Base-by-base conservation (phyloP, 306 rosid species). In the Quercus aquifolioides region DNA sequence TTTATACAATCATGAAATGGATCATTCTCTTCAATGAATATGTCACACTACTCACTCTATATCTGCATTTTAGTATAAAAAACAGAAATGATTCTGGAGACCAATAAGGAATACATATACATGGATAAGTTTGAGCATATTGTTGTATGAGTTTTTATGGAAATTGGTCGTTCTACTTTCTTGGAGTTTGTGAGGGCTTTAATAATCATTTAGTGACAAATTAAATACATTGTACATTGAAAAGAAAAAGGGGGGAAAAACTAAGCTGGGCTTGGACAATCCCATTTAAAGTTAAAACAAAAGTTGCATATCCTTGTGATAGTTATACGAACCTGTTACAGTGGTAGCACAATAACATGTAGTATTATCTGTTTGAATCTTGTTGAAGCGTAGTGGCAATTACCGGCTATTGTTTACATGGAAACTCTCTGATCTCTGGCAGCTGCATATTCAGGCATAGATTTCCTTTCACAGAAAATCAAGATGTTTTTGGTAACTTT, bases 401-500 rank as follows among this genome's bases (percentile, higher is more conserved):
- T 64, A 43, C 49, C 11, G 0, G 2, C 49, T 31, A 31, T 8
- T 31, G 71, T 65, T 30, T 31, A 0, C 3, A 6, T 15, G 63
- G 71, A 1, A 65, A 65, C 18, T 65, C 19, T 7, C 21, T 65
- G 20, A 65, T 30, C 71, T 52, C 20, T 68, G 18, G 73, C 35
- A 26, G 69, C 23, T 41, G 31, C 70, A 52, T 63, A 64, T 41
- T 41, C 14, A 33, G 41, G 43, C 20, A 3, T 18, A 28, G 25
- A 74, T 74, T 52, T 11, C 52, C 33, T 68, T 41, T 62, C 38
- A 18, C 18, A 71, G 81, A 73, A 43, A 73, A 43, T 57, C 41
- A 54, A 64, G 26, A 68, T 70, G 74, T 78, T 67, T 74, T 54
- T 7, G 76, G 43, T 76, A 76, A 31, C 49, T 17, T 65, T 54